Conservation (phyloP, 1,284 basidiomycete species). For the Austropuccinia psidii region DNA sequence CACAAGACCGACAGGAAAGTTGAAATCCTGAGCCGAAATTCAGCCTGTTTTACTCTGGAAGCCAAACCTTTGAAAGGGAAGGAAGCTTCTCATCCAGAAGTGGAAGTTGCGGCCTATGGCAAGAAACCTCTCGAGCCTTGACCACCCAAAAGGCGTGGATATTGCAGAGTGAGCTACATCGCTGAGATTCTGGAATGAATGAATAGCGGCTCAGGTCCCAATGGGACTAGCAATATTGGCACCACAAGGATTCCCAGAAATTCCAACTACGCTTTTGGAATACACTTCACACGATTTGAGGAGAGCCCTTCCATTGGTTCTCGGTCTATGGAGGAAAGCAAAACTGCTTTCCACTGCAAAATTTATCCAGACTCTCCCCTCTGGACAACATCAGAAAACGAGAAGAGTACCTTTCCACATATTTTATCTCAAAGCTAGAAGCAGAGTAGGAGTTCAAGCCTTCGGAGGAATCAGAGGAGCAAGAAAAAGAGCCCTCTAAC, state of each 20-base stretch:
- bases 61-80: slow-evolving; percentile 26
- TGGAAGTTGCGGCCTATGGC: background rate
- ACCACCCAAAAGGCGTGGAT: slow-evolving; percentile 7
- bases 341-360: no score
- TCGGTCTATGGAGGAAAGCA: slow-evolving; percentile 26
- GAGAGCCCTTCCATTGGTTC: slow-evolving; percentile 11
- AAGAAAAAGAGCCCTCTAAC: no score
- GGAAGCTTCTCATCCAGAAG: slow-evolving; percentile 20
- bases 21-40: slow-evolving; percentile 30
- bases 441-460: slow-evolving; percentile 5
- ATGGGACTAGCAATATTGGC: background rate
- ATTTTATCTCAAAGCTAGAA: slow-evolving; percentile 1
- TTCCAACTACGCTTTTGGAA: no score
- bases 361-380: no score
- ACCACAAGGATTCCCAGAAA: no score
- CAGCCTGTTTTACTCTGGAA: slow-evolving; percentile 31
- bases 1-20: slow-evolving; percentile 18
- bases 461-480: no score
- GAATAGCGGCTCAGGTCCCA: background rate
- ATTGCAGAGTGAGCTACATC: no score
- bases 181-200: no score
- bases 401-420: no score
- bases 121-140: slow-evolving; percentile 20
- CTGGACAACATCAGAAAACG: no score
- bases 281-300: slow-evolving; percentile 4